These are phyloP conservation scores for Prunella vulgaris DNA, from an alignment of 257 asterid genomes.

Conservation along the genomic window DNA sequence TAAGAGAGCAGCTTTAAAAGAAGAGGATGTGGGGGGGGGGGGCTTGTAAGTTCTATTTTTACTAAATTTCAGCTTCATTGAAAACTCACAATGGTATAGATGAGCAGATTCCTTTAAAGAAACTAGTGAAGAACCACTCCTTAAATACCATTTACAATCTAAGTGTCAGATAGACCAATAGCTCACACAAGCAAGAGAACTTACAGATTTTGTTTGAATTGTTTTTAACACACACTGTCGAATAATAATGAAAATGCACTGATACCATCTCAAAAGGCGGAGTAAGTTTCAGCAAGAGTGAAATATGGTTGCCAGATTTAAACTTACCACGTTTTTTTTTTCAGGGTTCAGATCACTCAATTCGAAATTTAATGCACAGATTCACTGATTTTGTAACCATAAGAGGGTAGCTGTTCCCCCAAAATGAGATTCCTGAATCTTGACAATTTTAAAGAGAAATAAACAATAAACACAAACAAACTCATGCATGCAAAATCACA, in stretches of 20 bases:
- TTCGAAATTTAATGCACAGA: background rate
- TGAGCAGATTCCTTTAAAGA: background rate
- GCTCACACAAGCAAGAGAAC: too few relatives aligned
- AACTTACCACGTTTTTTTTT: background rate
- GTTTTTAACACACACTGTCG: background rate
- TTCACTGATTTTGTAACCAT: background rate
- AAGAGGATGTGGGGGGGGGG: too few relatives aligned
- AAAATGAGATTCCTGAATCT: background rate
- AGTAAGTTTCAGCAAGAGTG: background rate
- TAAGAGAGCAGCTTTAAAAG: too few relatives aligned
- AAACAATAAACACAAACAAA: background rate
- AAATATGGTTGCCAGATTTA: background rate
- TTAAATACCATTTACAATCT: background rate
- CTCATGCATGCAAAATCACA: slow-evolving; percentile 28
- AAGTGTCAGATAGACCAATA: background rate
- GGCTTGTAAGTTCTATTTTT: background rate
- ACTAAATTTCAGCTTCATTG: background rate
- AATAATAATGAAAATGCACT: background rate
- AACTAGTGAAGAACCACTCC: background rate
- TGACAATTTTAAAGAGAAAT: background rate
- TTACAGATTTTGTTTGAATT: too few relatives aligned
- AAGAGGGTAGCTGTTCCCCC: background rate
- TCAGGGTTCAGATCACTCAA: background rate
- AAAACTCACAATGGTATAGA: background rate
- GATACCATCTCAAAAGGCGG: background rate